Base-by-base conservation (phyloP, 768 basidiomycete genomes). In the Podaxis sp. region DNA sequence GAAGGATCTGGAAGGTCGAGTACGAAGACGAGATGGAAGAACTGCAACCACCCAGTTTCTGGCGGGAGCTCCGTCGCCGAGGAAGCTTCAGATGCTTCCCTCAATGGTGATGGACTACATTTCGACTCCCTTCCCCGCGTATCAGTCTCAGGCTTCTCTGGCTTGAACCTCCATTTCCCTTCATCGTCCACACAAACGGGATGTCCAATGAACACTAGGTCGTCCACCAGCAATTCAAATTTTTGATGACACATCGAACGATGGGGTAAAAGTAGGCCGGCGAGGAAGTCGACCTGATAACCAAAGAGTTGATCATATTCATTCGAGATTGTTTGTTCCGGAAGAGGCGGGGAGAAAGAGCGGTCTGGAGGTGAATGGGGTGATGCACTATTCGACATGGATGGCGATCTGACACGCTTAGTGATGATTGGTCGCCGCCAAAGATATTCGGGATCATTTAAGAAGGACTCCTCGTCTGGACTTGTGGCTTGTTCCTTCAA, bases 151-250 rank as follows among this genome's bases (percentile, higher is more conserved):
- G 70, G 66, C 65, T 82, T 86, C 67, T 90, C 89, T n/a, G 79
- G 77, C 69, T 82, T 85, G 72, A 92, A 92, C 43, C 79, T 78
- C 94, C 95, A 95, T 13, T 70, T 78, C 0, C 89, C 91, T 66
- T 89, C 87, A 29, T 78, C 69, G 57, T 91, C 89, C 11, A 84
- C 85, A 70, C 90, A 91, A 2, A 98, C 94, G 1, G 96, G 97
- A 72, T 98, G 96, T 0, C 97, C 97, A 49, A 98, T 82, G 72
- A 98, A 98, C 4, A 87, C 92, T 25, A 98, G 80, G 68, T 95
- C 89, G 71, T 98, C 95, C 25, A 97, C 89, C 43, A 93, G 75
- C 33, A 99, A 83, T 72, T 96, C 94, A 70, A 97, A 98, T 69
- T 93, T 93, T 73, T 94, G 92, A 74, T 99, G 94, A 68, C 94